A percentile compares a stretch with the other conserved stretches of the same genome.
Evolutionary conservation across 106 monocot species (phyloP).

Genomic region (Dendrobium nobile): DNA sequence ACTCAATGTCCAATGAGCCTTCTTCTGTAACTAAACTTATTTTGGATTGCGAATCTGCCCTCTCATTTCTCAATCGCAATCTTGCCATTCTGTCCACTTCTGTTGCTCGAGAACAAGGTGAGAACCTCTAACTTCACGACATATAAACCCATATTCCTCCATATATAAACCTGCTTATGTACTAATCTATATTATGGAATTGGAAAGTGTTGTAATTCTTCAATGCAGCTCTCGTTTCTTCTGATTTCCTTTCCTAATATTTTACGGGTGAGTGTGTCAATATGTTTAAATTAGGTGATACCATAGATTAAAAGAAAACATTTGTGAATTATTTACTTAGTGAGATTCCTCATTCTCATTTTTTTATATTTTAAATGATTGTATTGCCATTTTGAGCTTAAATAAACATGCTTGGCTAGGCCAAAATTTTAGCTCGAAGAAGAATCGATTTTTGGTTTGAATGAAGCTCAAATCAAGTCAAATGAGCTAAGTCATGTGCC

Average conservation of each 20-base stretch:
- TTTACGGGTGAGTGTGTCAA: not conserved
- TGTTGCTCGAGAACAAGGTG: conserved; percentile 68
- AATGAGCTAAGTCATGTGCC: too few species aligned
- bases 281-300: not conserved
- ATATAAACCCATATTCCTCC: not conserved
- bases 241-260: not conserved
- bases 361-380: not conserved
- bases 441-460: too few species aligned
- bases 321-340: not conserved
- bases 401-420: too few species aligned
- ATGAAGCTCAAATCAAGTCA: too few species aligned
- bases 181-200: not conserved
- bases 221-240: not conserved
- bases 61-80: conserved; percentile 77
- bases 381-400: too few species aligned
- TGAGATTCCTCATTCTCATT: not conserved
- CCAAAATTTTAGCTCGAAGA: too few species aligned
- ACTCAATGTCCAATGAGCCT: conserved; percentile 35
- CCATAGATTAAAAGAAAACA: not conserved
- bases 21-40: conserved; percentile 79
- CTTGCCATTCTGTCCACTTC: conserved; percentile 85
- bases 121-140: conserved; percentile 21
- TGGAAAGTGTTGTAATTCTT: not conserved
- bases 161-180: too few species aligned
- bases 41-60: conserved; percentile 84